phyloP scores from a whole-genome alignment of 345 rosid species.

The Boechera stricta region DNA sequence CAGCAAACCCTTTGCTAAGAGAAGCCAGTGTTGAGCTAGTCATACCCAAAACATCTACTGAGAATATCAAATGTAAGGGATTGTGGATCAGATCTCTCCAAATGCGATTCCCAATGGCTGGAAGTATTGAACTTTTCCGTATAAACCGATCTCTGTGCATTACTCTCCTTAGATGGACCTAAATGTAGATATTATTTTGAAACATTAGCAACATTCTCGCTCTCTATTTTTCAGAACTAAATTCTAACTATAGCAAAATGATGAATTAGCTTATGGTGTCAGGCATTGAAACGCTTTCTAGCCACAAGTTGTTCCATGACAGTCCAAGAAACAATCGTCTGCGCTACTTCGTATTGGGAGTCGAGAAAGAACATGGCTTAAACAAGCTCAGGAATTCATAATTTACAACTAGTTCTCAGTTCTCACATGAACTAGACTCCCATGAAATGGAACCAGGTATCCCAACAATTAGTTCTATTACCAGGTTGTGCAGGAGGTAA shows the following conservation, averaged over 20 bases:
- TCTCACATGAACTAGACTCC: conserved; percentile 23
- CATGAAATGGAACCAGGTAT: conserved; percentile 26
- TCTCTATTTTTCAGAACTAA: conserved; percentile 24
- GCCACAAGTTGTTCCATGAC: conserved; percentile 25
- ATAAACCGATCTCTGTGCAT: conserved; percentile 90
- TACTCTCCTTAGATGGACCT: conserved; percentile 96
- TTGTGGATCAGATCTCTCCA: conserved; percentile 98
- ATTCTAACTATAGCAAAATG: conserved; percentile 3
- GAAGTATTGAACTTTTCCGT: conserved; percentile 86
- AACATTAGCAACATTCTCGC: conserved; percentile 30
- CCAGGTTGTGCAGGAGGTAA: conserved; percentile 19
- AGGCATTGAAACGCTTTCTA: conserved; percentile 31
- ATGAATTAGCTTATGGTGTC: conserved; percentile 27
- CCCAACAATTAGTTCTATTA: conserved; percentile 16
- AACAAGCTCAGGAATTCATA: conserved; percentile 18
- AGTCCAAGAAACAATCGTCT: conserved; percentile 27
- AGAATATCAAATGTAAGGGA: conserved; percentile 89
- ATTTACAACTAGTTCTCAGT: conserved; percentile 22
- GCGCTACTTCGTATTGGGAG: conserved; percentile 28
- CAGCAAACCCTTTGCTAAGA: conserved; percentile 95
- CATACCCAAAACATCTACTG: conserved; percentile 98
- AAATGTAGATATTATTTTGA: conserved; percentile 38
- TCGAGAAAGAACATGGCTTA: conserved; percentile 24
- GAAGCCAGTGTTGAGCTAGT: conserved; percentile 98
- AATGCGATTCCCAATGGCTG: conserved; percentile 85